Evolutionary conservation across 2,329 filamentous ascomycete species (phyloP).

Genomic region (Didymella lethalis): DNA sequence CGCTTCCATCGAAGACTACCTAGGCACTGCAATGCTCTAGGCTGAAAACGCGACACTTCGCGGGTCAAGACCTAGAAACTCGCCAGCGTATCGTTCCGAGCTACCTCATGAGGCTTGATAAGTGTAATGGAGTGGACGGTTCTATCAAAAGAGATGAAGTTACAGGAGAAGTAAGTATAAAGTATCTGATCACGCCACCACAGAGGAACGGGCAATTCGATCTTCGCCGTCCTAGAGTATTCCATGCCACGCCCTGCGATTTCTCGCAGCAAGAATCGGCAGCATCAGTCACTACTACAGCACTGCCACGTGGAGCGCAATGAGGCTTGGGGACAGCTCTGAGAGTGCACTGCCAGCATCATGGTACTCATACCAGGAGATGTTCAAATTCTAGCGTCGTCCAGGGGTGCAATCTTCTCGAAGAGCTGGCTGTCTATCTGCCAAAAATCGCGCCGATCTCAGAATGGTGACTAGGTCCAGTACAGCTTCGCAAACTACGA

Average conservation of each 20-base stretch:
- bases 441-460: constrained; percentile 35
- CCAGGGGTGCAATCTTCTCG: constrained; percentile 52
- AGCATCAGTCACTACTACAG: not conserved
- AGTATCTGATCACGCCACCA: not conserved
- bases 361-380: constrained; percentile 52
- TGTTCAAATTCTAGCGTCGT: constrained; percentile 55
- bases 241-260: not conserved
- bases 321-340: not conserved
- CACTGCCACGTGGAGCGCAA: not conserved
- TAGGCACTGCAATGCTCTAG: not conserved
- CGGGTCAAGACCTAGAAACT: not conserved
- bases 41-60: not conserved
- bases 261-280: not conserved
- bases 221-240: not conserved
- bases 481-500: constrained; percentile 17
- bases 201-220: no score
- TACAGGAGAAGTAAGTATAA: not conserved
- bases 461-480: constrained; percentile 26
- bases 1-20: not conserved
- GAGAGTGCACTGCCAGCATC: constrained; percentile 40
- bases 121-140: no score
- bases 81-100: constrained; percentile 5
- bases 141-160: no score
- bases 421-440: constrained; percentile 48
- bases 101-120: constrained; percentile 1